Evolutionary conservation across 1,139 yeast genomes (phyloP), one percentile per base, ranked within the genome.

Genomic region (Eremothecium coryli): DNA sequence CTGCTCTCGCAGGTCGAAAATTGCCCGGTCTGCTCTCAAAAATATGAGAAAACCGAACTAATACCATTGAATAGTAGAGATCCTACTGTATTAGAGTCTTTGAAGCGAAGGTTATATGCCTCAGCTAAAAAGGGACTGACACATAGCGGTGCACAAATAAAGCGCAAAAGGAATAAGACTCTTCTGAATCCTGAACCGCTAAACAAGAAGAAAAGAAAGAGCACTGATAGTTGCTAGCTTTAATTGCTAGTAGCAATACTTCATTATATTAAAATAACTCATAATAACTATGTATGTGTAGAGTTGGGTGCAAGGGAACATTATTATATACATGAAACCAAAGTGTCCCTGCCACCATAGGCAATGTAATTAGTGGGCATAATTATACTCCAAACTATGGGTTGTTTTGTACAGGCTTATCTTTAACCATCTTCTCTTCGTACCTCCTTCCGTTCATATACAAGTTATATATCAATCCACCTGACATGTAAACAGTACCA

Each of bases 401-500:
- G 26, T 14, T 23, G 12, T 8, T 7, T 23, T 23, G 12, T 14
- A 7, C 26, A 2, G 15, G 20, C 22, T 18, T 20, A 15, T 62
- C 54, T 28, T 47, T 44, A 1, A 62, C 58, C 22, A 64, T 44
- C 47, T 68, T 61, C n/a, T 30, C 31, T 48, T 68, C 73, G 35
- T 65, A 67, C 36, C 61, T 60, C 46, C 62, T 65, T 39, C 73
- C 73, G 47, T 76, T 78, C 49, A 68, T 69, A 59, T 73, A 80
- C 40, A 81, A 56, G 36, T 78, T 78, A 61, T 71, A 76, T 11
- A 69, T 62, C 32, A 79, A 66, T 44, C 82, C 77, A 26, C 78
- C 81, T 11, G 72, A 50, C 65, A 72, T 65, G 52, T 70, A 72
- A 29, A 65, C 56, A 1, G 85, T 71, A 42, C 75, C 76, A 11